Evolutionary conservation across 164 flowering plant species (phyloP).

Genomic region (Annona cherimola): DNA sequence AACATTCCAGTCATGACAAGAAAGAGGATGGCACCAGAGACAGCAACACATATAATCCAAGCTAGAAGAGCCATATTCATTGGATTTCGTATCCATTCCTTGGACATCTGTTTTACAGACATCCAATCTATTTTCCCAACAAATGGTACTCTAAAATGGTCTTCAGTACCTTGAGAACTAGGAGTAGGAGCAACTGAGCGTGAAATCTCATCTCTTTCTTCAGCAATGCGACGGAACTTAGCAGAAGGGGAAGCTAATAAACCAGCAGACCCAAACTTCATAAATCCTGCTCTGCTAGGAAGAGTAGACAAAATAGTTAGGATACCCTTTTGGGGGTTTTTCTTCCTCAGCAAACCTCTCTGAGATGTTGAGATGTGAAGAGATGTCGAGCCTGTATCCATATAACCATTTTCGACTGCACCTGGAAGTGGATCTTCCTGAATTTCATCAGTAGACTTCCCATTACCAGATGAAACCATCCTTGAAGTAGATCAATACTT

Average conservation of each 20-base stretch:
- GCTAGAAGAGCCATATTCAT: slow-evolving; percentile 71
- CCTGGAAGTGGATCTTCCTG: slow-evolving; percentile 12
- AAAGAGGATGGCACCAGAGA: slow-evolving; percentile 80
- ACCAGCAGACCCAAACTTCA: slow-evolving; percentile 28
- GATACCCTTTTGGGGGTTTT: slow-evolving; percentile 13
- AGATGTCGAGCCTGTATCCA: slow-evolving; percentile 8
- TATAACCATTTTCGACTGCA: slow-evolving; percentile 4
- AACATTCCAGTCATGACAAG: slow-evolving; percentile 91
- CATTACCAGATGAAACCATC: slow-evolving; percentile 19
- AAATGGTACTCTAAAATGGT: slow-evolving; percentile 38
- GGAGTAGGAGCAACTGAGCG: slow-evolving; percentile 46
- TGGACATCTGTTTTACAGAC: slow-evolving; percentile 37
- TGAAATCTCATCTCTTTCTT: slow-evolving; percentile 55
- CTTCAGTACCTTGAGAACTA: slow-evolving; percentile 28
- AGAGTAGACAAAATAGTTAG: neutral
- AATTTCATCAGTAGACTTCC: slow-evolving; percentile 10
- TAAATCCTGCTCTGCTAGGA: slow-evolving; percentile 16
- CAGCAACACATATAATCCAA: slow-evolving; percentile 68
- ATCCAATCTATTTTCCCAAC: slow-evolving; percentile 53
- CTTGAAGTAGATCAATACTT: neutral
- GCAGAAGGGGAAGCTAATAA: slow-evolving; percentile 43
- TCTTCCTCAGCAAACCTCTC: slow-evolving; percentile 14
- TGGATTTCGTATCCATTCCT: slow-evolving; percentile 73
- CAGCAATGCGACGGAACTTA: slow-evolving; percentile 48
- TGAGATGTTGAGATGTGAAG: slow-evolving; percentile 21